Conservation (phyloP, 495 filamentous ascomycete genomes). For the Penicillium simplicissimum region DNA sequence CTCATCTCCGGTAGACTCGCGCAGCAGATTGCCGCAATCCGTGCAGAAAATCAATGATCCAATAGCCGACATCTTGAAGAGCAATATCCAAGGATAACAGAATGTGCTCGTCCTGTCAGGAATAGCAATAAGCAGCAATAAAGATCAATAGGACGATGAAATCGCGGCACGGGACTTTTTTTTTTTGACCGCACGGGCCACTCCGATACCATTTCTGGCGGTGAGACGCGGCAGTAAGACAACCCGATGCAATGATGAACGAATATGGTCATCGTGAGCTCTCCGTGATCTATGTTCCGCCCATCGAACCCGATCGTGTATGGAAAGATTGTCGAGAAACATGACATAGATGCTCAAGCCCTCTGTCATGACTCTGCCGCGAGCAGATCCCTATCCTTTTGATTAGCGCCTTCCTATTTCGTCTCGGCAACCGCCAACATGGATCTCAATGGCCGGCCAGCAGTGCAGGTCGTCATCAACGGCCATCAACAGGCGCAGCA, state of each 20-base stretch:
- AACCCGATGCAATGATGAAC: conserved; percentile 25
- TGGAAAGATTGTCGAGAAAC: conserved; percentile 3
- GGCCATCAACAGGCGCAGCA: conserved; percentile 36
- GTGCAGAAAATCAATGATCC: conserved; percentile 92
- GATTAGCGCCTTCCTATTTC: conserved; percentile 41
- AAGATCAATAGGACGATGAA: conserved; percentile 4
- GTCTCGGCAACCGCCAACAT: conserved; percentile 34
- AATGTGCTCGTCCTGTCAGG: background rate
- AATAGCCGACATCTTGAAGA: conserved; percentile 71
- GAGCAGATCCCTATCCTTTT: conserved; percentile 49
- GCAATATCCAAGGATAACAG: background rate
- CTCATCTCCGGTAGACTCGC: conserved; percentile 70
- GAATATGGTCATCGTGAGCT: conserved; percentile 21
- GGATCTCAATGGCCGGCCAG: conserved; percentile 44
- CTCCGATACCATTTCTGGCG: conserved; percentile 31
- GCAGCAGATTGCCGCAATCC: conserved; percentile 88
- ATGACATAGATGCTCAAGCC: conserved; percentile 22
- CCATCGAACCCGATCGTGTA: background rate
- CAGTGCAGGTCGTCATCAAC: conserved; percentile 50
- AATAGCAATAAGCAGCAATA: background rate
- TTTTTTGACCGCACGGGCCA: conserved; percentile 40
- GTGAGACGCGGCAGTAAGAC: conserved; percentile 38
- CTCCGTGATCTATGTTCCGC: background rate
- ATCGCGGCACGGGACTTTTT: conserved; percentile 20
- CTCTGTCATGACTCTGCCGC: conserved; percentile 50